Evolutionary conservation across 2,329 filamentous ascomycete species (phyloP).

Genomic region (Scedosporium boydii): DNA sequence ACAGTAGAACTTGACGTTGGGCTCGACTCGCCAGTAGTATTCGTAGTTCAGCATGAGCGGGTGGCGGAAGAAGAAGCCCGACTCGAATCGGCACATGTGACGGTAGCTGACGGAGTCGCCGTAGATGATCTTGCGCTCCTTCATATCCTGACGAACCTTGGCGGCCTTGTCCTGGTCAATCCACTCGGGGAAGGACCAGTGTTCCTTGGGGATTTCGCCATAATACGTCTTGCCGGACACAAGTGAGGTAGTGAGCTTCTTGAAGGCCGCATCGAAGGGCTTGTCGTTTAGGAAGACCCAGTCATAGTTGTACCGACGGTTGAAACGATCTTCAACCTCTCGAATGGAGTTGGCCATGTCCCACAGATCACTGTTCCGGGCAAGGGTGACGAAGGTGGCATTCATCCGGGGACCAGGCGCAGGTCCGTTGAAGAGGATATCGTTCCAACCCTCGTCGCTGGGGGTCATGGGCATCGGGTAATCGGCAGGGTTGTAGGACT

Average conservation of each 20-base stretch:
- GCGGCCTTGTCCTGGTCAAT: slow-evolving; percentile 92
- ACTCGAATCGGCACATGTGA: slow-evolving; percentile 99
- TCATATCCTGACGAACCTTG: slow-evolving; percentile 91
- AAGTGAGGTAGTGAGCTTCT: slow-evolving; percentile 77
- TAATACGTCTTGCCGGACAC: slow-evolving; percentile 92
- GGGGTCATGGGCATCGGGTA: slow-evolving; percentile 43
- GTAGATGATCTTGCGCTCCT: slow-evolving; percentile 90
- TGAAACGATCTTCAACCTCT: slow-evolving; percentile 96
- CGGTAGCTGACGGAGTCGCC: slow-evolving; percentile 94
- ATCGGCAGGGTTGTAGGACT: slow-evolving; percentile 27
- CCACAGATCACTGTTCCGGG: slow-evolving; percentile 89
- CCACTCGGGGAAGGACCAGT: slow-evolving; percentile 95
- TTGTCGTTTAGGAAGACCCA: slow-evolving; percentile 99
- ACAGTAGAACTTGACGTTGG: slow-evolving; percentile 91
- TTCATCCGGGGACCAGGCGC: slow-evolving; percentile 73
- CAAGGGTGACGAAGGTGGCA: slow-evolving; percentile 93
- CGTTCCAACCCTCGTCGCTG: slow-evolving; percentile 41
- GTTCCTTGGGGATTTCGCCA: slow-evolving; percentile 78
- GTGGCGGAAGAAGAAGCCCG: slow-evolving; percentile 98
- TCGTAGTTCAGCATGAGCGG: slow-evolving; percentile 91
- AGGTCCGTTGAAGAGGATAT: slow-evolving; percentile 32
- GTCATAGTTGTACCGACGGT: slow-evolving; percentile 91
- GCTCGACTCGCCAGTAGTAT: slow-evolving; percentile 99
- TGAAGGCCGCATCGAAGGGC: slow-evolving; percentile 88
- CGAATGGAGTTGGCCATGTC: slow-evolving; percentile 94